Evolutionary conservation across 1,139 yeast genomes (phyloP), one percentile per base, ranked within the genome.

Genomic region (Yamadazyma siamensis): DNA sequence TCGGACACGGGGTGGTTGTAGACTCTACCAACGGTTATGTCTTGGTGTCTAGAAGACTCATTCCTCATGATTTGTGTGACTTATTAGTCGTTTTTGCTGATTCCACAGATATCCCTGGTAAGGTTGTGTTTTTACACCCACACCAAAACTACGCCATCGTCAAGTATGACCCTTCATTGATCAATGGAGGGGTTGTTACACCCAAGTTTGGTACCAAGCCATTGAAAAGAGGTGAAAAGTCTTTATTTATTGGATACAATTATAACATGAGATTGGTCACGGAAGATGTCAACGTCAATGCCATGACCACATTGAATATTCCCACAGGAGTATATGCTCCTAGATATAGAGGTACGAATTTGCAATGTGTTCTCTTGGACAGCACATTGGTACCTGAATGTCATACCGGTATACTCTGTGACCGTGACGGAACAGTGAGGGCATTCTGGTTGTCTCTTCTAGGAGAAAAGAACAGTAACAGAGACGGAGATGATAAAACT

Each of bases 31-130:
- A 75, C 40, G 97, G 96, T 2, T 80, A 77, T 40, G 88, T 86
- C 4, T 61, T 88, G 28, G 88, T 84, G 3, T 82, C 95, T 2
- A 69, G 96, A 42, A 70, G 80, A 38, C 70, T 75, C 35, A 86
- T 88, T 12, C 95, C 96, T 4, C 94, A 87, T 57, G 95, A 85
- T 46, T 69, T 89, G 56, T 70, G 87, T 46, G 95, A 88, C 54
- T 71, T 87, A 14, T 70, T 77, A 31, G 71, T 89, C 16, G 78
- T 89, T 3, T 77, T 89, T 51, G 95, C 96, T 4, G 96, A 88
- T 43, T 81, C 95, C 2, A 75, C 86, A 13, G 79, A 82, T 43
- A 73, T 88, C 13, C 88, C 94, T 0, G 96, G 83, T 1, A 69
- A 77, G 39, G 91, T 87, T 16, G 80, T 80, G 16, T 88, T 87